phyloP scores from a whole-genome alignment of 2,329 filamentous ascomycete genomes.

The Dactylellina drechsleri region DNA sequence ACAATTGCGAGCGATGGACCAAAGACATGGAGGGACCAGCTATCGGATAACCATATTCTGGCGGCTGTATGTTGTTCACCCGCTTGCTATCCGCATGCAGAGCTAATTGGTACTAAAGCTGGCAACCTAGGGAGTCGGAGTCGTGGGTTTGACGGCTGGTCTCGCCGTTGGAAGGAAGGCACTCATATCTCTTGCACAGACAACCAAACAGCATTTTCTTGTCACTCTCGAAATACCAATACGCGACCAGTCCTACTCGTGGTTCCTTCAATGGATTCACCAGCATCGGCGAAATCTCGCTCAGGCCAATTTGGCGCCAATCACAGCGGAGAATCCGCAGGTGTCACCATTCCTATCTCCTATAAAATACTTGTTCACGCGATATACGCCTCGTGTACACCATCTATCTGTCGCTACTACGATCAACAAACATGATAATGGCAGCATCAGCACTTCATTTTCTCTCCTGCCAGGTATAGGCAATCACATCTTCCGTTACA shows the following conservation, averaged over 20 bases:
- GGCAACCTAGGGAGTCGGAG: slow-evolving; percentile 79
- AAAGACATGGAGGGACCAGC: slow-evolving; percentile 43
- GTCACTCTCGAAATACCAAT: slow-evolving; percentile 96
- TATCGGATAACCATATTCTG: slow-evolving; percentile 39
- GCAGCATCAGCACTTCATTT: slow-evolving; percentile 80
- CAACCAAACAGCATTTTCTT: slow-evolving; percentile 84
- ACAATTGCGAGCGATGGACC: slow-evolving; percentile 11
- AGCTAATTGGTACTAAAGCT: slow-evolving; percentile 50
- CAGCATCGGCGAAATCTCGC: slow-evolving; percentile 74
- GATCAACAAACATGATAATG: slow-evolving; percentile 71
- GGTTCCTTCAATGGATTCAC: slow-evolving; percentile 94
- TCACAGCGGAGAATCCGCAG: slow-evolving; percentile 64
- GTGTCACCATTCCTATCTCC: slow-evolving; percentile 67
- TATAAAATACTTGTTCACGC: slow-evolving; percentile 65
- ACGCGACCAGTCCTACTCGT: slow-evolving; percentile 90
- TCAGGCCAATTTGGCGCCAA: slow-evolving; percentile 57
- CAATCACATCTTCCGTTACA: slow-evolving; percentile 85
- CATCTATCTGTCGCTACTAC: slow-evolving; percentile 74
- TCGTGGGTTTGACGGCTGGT: slow-evolving; percentile 85
- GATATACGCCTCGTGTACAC: slow-evolving; percentile 71
- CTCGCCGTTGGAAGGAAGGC: slow-evolving; percentile 83
- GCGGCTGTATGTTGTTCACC: slow-evolving; percentile 32
- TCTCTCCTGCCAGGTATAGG: slow-evolving; percentile 91
- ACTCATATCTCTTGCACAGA: slow-evolving; percentile 74
- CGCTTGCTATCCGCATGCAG: slow-evolving; percentile 19